Evolutionary conservation across 805 yeast species (phyloP).

Genomic region (Metschnikowia colocasiae): DNA sequence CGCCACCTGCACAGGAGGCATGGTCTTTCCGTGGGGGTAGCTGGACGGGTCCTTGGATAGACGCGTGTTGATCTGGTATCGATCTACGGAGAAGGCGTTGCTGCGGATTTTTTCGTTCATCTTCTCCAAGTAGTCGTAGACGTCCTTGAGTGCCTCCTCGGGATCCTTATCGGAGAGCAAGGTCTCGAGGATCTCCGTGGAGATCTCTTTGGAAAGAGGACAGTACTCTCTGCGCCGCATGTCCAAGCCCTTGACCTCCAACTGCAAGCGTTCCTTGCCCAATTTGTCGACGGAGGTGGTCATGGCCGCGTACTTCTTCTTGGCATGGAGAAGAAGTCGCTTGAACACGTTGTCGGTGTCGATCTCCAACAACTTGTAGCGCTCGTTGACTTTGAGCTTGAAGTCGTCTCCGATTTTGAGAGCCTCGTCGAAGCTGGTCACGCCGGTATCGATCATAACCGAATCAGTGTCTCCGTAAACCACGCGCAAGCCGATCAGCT

Average conservation of each 20-base stretch:
- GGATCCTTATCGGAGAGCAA: constrained; percentile 71
- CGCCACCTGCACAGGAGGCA: constrained; percentile 89
- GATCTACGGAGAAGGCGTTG: constrained; percentile 61
- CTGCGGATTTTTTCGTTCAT: constrained; percentile 54
- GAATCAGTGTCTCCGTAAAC: constrained; percentile 99
- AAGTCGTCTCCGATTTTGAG: constrained; percentile 79
- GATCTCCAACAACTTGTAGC: constrained; percentile 82
- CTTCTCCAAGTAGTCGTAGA: constrained; percentile 67
- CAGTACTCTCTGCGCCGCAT: constrained; percentile 96
- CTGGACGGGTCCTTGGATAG: constrained; percentile 84
- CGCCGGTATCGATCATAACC: constrained; percentile 94
- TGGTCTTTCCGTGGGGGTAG: constrained; percentile 74
- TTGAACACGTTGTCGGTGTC: constrained; percentile 94
- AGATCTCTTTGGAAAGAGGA: constrained; percentile 85
- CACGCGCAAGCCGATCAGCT: constrained; percentile 73
- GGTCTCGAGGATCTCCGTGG: constrained; percentile 68
- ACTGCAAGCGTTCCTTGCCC: constrained; percentile 45
- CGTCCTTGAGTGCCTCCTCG: constrained; percentile 66
- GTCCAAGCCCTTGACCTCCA: constrained; percentile 95
- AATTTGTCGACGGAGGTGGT: constrained; percentile 55
- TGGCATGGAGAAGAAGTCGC: constrained; percentile 80
- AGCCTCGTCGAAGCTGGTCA: constrained; percentile 65
- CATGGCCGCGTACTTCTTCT: constrained; percentile 96
- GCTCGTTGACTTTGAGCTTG: constrained; percentile 80
- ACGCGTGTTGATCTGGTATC: constrained; percentile 78